Conservation (phyloP, 495 filamentous ascomycete species). For the Talaromyces nanjingensis region DNA sequence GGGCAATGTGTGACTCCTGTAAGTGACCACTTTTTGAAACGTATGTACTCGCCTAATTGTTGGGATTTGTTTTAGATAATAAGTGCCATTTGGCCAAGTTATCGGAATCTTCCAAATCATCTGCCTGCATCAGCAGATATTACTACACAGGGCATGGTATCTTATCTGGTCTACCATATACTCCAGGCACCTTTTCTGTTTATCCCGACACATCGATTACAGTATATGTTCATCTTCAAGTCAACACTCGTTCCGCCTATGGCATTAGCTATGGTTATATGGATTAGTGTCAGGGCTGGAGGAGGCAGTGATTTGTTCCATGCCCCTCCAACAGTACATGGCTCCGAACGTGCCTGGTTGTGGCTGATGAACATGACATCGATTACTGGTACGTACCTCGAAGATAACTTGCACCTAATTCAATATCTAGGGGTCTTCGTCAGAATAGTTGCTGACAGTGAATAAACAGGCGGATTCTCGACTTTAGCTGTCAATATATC, state of each 20-base stretch:
- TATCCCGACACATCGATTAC: slow-evolving; percentile 41
- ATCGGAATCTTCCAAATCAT: slow-evolving; percentile 35
- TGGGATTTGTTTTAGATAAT: slow-evolving; percentile 20
- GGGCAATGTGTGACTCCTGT: slow-evolving; percentile 14
- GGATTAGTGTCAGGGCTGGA: slow-evolving; percentile 5
- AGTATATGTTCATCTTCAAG: slow-evolving; percentile 47
- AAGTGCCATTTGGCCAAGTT: slow-evolving; percentile 38
- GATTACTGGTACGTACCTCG: slow-evolving; percentile 10
- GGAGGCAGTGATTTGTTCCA: slow-evolving; percentile 9
- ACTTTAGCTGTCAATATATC: slow-evolving; percentile 46
- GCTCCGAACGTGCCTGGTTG: slow-evolving; percentile 11
- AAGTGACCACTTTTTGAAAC: neutral
- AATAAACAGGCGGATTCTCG: slow-evolving; percentile 11
- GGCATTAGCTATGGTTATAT: slow-evolving; percentile 11
- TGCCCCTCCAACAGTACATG: slow-evolving; percentile 13
- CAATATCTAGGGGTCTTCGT: too few species aligned
- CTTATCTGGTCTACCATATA: slow-evolving; percentile 40
- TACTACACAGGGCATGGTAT: slow-evolving; percentile 42
- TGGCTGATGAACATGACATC: slow-evolving; percentile 16
- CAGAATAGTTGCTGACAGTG: neutral
- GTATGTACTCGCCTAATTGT: neutral
- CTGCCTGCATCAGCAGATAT: slow-evolving; percentile 41
- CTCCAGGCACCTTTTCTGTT: slow-evolving; percentile 43
- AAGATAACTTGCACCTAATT: too few species aligned
- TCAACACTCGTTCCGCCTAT: slow-evolving; percentile 25